Evolutionary conservation across 2,329 filamentous ascomycete species (phyloP), one percentile per base, ranked within the genome.

Genomic region (Elsinoe batatas): DNA sequence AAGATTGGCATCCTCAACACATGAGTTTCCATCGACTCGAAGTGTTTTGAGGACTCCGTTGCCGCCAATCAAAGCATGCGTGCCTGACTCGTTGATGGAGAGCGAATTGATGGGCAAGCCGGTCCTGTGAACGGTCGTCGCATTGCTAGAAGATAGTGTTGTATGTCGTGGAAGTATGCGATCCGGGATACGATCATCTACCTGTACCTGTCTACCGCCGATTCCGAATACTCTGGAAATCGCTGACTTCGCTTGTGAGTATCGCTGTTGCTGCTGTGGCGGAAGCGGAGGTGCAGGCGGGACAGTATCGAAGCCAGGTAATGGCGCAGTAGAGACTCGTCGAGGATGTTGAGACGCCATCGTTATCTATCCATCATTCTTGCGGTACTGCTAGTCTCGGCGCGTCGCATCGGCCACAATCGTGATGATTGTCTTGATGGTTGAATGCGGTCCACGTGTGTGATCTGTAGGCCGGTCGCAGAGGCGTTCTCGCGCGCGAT

Each of bases 31-130:
- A 43, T 78, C 73, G 54, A 84, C 76, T 53, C 76, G 76, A 59
- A 85, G 76, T 2, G 81, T 84, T 68, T 83, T 83, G 63, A 85
- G 76, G 56, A 85, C 83, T 61, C 84, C 80, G 60, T 80, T 80
- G 53, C 82, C 82, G 40, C 80, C 82, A 61, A 85, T 75, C 55
- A 85, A 74, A 54, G 81, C 82, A 72, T 83, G 81, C 58, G 80
- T 83, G 57, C 77, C 74, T 56, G 77, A 74, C 38, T 81, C 79
- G 58, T 83, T 84, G 67, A 83, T 79, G 66, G 84, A 81, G 53
- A 85, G 71, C 36, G 82, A 79, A 42, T 78, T 71, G 63, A 85
- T 83, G 59, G 81, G 77, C 54, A 84, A 76, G 44, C 81, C 81
- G n/a, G 82, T 84, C 62, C 77, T 79, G 67, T 84, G 80, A 63